Conservation (phyloP, 2,329 filamentous ascomycete species). For the Ophiostoma himal-ulmi region DNA sequence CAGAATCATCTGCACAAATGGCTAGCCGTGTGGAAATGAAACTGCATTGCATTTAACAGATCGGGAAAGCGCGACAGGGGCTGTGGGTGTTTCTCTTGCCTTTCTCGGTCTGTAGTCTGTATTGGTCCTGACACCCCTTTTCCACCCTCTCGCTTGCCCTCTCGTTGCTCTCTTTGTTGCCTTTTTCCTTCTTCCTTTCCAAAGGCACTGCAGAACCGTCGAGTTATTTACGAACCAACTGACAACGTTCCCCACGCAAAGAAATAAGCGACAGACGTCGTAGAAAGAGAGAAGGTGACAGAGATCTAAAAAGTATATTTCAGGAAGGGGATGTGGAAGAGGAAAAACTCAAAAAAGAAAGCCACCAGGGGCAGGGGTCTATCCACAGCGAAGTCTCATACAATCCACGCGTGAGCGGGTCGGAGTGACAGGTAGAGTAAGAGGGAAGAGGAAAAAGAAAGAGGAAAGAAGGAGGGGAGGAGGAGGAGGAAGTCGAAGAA, state of each 20-base stretch:
- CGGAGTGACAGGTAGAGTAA: neutral
- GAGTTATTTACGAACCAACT: neutral
- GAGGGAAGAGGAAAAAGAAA: neutral
- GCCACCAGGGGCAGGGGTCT: conserved; percentile 5
- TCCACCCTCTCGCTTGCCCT: neutral
- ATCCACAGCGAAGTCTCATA: conserved; percentile 13
- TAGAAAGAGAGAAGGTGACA: neutral
- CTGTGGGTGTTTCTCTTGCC: conserved; percentile 19
- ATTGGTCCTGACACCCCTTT: conserved; percentile 4
- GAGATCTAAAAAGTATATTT: neutral
- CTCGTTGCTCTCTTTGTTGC: neutral
- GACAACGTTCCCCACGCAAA: neutral
- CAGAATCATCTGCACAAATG: neutral
- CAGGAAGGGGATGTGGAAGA: conserved; percentile 2
- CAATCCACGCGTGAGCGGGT: neutral
- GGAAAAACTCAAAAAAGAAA: neutral
- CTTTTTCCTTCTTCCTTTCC: neutral
- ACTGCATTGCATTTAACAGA: conserved; percentile 23
- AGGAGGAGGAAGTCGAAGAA: neutral
- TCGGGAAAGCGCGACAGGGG: conserved; percentile 24
- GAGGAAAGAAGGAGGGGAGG: neutral
- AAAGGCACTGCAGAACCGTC: neutral
- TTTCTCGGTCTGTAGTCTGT: conserved; percentile 10
- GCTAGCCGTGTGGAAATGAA: conserved; percentile 22
- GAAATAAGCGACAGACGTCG: neutral